Conservation (phyloP, 352 stramenopile species). For the Phytophthora constricta region DNA sequence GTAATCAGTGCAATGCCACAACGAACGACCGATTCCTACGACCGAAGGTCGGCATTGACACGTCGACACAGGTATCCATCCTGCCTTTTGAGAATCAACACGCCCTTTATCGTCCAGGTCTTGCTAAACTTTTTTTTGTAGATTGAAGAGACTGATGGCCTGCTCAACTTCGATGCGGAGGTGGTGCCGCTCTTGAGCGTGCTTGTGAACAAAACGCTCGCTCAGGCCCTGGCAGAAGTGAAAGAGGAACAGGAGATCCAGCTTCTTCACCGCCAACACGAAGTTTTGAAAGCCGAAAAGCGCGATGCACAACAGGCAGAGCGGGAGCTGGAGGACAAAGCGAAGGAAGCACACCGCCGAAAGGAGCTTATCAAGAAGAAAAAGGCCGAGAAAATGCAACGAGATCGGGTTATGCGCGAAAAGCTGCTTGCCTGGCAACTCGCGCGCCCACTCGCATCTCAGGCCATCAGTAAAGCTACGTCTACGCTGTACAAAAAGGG, state of each 20-base stretch:
- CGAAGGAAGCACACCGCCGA: slow-evolving; percentile 49
- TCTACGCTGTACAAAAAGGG: slow-evolving; percentile 47
- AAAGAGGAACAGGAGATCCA: slow-evolving; percentile 78
- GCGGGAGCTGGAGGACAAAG: slow-evolving; percentile 57
- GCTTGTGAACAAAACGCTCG: slow-evolving; percentile 83
- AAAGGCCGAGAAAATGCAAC: slow-evolving; percentile 48
- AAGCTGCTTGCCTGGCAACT: slow-evolving; percentile 74
- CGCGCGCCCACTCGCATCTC: slow-evolving; percentile 49
- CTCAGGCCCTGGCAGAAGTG: slow-evolving; percentile 78
- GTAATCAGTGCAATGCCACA: slow-evolving; percentile 41
- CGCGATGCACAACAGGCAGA: slow-evolving; percentile 46
- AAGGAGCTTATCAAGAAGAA: slow-evolving; percentile 62
- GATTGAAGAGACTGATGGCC: slow-evolving; percentile 72
- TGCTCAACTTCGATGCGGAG: slow-evolving; percentile 87
- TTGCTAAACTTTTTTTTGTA: slow-evolving; percentile 32
- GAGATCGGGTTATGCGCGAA: slow-evolving; percentile 49
- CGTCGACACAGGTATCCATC: slow-evolving; percentile 72
- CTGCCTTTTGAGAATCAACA: too few species aligned
- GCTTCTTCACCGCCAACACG: slow-evolving; percentile 46
- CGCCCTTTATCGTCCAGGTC: background rate
- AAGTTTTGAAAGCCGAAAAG: slow-evolving; percentile 54
- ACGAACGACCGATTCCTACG: slow-evolving; percentile 62
- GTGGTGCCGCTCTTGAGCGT: slow-evolving; percentile 79
- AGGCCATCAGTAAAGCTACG: slow-evolving; percentile 42
- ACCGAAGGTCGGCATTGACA: slow-evolving; percentile 80